A percentile compares a stretch with the other conserved stretches of the same genome.
Conservation (phyloP, 495 filamentous ascomycete species). For the Jackrogersella multiformis region DNA sequence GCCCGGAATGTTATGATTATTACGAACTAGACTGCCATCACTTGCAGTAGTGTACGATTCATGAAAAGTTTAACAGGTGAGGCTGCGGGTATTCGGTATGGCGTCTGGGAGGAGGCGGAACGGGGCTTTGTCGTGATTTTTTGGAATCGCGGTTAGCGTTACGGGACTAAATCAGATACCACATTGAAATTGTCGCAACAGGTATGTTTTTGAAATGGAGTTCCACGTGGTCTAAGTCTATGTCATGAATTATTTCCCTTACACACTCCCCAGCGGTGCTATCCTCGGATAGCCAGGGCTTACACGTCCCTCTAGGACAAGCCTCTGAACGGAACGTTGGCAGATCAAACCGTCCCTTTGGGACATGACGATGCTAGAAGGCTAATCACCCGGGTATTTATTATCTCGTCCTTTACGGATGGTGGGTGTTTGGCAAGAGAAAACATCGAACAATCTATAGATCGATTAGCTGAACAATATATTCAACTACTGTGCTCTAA, state of each 20-base stretch:
- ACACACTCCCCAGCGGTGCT: conserved; percentile 58
- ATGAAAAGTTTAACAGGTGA: conserved; percentile 36
- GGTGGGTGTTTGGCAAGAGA: conserved; percentile 77
- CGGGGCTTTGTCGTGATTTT: conserved; percentile 24
- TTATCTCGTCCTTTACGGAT: conserved; percentile 54
- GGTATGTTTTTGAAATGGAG: conserved; percentile 33
- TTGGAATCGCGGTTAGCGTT: conserved; percentile 33
- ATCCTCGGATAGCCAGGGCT: conserved; percentile 61
- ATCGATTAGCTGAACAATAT: neutral
- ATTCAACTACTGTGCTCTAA: neutral
- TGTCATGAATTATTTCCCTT: conserved; percentile 7
- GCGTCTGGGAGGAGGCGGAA: conserved; percentile 37
- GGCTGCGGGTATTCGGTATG: conserved; percentile 37
- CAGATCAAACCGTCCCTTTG: conserved; percentile 60
- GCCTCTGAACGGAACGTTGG: conserved; percentile 66
- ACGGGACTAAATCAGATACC: conserved; percentile 42
- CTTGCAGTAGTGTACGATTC: conserved; percentile 35
- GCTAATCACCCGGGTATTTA: conserved; percentile 64
- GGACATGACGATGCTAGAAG: conserved; percentile 68
- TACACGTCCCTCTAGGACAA: conserved; percentile 56
- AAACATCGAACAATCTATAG: conserved; percentile 65
- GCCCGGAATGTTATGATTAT: conserved; percentile 29
- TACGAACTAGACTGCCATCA: conserved; percentile 40
- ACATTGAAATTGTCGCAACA: conserved; percentile 36
- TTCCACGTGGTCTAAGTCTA: conserved; percentile 15